Conservation (phyloP, 129 eudicot species). For the Sambucus nigra region DNA sequence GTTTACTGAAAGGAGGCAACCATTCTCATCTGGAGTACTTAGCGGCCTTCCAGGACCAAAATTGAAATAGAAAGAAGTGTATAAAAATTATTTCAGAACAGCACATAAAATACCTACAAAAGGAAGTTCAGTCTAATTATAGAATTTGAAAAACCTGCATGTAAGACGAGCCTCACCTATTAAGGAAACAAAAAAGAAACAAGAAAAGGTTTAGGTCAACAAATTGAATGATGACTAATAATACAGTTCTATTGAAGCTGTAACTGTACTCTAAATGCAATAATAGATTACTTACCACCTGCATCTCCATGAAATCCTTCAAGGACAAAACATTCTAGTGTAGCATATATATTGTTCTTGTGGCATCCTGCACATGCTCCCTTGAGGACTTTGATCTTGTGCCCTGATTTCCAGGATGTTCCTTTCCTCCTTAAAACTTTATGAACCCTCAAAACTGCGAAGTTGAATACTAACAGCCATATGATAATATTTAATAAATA, state of each 20-base stretch:
- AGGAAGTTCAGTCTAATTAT: neutral
- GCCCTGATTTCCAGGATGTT: slow-evolving; percentile 59
- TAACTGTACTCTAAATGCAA: neutral
- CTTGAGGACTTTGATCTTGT: slow-evolving; percentile 54
- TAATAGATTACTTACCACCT: slow-evolving; percentile 41
- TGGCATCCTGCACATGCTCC: slow-evolving; percentile 72
- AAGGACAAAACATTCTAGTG: slow-evolving; percentile 63
- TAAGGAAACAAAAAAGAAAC: neutral
- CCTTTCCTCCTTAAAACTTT: slow-evolving; percentile 43
- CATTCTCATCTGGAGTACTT: slow-evolving; percentile 33
- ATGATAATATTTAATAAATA: neutral
- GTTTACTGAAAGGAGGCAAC: slow-evolving; percentile 28
- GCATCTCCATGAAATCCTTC: slow-evolving; percentile 71
- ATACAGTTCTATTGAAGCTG: too few species aligned
- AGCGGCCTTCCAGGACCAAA: slow-evolving; percentile 36
- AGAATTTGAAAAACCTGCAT: slow-evolving; percentile 54
- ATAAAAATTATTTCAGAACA: too few species aligned
- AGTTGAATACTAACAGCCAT: neutral
- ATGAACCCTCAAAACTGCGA: slow-evolving; percentile 65
- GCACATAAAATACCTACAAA: neutral
- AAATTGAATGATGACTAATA: neutral
- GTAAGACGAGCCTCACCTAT: slow-evolving; percentile 66
- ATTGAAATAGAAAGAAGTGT: neutral
- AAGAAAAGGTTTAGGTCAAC: slow-evolving; percentile 3
- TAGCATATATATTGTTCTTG: slow-evolving; percentile 45